Evolutionary conservation across 257 asterid species (phyloP), one percentile per base, ranked within the genome.

Genomic region (Knoxia roxburghii): DNA sequence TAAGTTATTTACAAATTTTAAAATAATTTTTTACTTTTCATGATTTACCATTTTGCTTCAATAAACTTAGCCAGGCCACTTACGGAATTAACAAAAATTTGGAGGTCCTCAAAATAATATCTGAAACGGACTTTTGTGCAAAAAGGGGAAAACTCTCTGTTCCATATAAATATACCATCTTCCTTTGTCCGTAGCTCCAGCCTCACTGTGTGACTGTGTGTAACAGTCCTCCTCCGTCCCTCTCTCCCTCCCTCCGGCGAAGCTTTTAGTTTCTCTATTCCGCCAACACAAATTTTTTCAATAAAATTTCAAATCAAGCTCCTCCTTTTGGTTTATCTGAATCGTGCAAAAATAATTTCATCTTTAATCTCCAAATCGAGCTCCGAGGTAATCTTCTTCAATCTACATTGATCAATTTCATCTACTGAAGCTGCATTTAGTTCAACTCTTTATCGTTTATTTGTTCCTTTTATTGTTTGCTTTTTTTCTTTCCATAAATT

Each of bases 331-430:
- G 51, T 18, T 1, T 7, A 60, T 33, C 32, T 30, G 60, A 24
- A 32, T 46, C 55, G 33, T 53, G 33, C 24, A 12, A 59, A 4
- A 9, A 37, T 37, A 37, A 3, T 37, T 37, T 37, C 9, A 9
- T 37, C 6, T 11, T 24, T 23, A 21, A 51, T 52, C 50, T 57
- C 60, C 63, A 37, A 61, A 54, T 72, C 20, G 48, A 65, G 55
- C 24, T 57, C 26, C 20, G 18, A 70, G 90, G 90, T 84, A 77
- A n/a, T 70, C 37, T 69, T 71, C 75, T 45, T 45, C 60, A 39
- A 21, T 68, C 77, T 76, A 68, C 82, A 73, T 78, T 78, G 77
- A 79, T 79, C 72, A 70, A 71, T 71, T 32, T 71, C 46, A 18
- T 2, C n/a, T 64, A 45, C 26, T 17, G 40, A 18, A 33, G 61